These are phyloP conservation scores for Xylariaceae sp. DNA, from an alignment of 2,329 filamentous ascomycete genomes.

Conservation along the genomic window DNA sequence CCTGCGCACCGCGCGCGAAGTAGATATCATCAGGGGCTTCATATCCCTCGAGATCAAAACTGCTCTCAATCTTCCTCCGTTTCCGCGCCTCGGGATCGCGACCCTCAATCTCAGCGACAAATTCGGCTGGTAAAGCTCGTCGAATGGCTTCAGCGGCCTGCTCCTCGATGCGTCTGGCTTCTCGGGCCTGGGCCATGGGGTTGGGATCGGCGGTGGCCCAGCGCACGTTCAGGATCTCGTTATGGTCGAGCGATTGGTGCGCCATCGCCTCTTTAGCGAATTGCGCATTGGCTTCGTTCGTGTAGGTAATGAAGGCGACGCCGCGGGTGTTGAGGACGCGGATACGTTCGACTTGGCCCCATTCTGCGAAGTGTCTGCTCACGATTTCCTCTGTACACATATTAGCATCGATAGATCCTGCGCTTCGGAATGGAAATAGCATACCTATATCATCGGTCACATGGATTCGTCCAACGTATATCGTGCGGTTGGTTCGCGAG, in stretches of 20 bases:
- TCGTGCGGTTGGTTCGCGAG: slow-evolving; percentile 84
- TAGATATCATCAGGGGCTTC: slow-evolving; percentile 92
- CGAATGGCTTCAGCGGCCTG: slow-evolving; percentile 93
- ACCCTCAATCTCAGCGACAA: slow-evolving; percentile 90
- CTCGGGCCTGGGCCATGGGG: slow-evolving; percentile 86
- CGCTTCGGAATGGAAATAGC: too few relatives aligned
- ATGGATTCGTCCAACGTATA: slow-evolving; percentile 91
- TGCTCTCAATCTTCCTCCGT: slow-evolving; percentile 81
- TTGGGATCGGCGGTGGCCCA: slow-evolving; percentile 98
- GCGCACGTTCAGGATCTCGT: slow-evolving; percentile 87
- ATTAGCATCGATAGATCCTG: background rate
- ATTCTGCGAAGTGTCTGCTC: slow-evolving; percentile 90
- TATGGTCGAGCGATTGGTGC: slow-evolving; percentile 85
- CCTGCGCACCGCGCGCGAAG: slow-evolving; percentile 73
- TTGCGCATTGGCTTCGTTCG: slow-evolving; percentile 81
- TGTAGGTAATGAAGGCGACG: slow-evolving; percentile 92
- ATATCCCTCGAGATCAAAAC: slow-evolving; percentile 84
- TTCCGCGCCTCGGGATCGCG: slow-evolving; percentile 82
- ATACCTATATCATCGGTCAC: slow-evolving; percentile 84
- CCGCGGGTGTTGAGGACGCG: slow-evolving; percentile 84
- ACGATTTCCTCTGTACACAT: slow-evolving; percentile 72
- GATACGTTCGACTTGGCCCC: slow-evolving; percentile 84
- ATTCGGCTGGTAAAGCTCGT: slow-evolving; percentile 79
- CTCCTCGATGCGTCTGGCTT: slow-evolving; percentile 84
- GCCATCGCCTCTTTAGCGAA: slow-evolving; percentile 96